Evolutionary conservation across 257 asterid genomes (phyloP).

Genomic region (Scutellaria minor): DNA sequence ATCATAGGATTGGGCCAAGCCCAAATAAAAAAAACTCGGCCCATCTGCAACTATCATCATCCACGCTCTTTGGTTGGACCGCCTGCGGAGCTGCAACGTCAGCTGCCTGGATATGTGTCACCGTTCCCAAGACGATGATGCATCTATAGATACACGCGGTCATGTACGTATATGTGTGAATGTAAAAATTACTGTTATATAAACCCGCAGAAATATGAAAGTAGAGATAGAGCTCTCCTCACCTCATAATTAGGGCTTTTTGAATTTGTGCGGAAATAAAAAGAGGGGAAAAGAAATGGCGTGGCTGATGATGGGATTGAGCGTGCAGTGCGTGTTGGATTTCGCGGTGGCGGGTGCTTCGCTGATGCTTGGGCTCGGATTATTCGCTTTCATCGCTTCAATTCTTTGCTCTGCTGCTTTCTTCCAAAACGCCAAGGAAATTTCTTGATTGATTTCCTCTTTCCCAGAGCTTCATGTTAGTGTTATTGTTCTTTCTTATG

Average conservation of each 20-base stretch:
- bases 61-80: constrained; percentile 45
- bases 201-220: constrained; percentile 14
- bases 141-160: constrained; percentile 14
- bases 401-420: constrained; percentile 94
- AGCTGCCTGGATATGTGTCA: constrained; percentile 44
- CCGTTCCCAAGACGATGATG: constrained; percentile 56
- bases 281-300: constrained; percentile 30
- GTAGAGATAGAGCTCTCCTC: not conserved
- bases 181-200: not conserved
- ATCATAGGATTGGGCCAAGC: no score
- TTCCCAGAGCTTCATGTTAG: constrained; percentile 10
- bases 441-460: constrained; percentile 15
- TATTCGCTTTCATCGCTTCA: constrained; percentile 83
- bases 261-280: constrained; percentile 22
- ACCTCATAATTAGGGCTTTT: not conserved
- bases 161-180: not conserved
- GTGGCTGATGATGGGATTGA: constrained; percentile 65
- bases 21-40: not conserved
- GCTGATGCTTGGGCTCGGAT: constrained; percentile 82
- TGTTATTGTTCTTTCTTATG: constrained; percentile 22
- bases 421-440: constrained; percentile 81
- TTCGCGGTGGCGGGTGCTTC: constrained; percentile 84
- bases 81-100: constrained; percentile 39
- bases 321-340: constrained; percentile 80
- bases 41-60: not conserved